Conservation (phyloP, 257 asterid species). For the Avicennia marina region DNA sequence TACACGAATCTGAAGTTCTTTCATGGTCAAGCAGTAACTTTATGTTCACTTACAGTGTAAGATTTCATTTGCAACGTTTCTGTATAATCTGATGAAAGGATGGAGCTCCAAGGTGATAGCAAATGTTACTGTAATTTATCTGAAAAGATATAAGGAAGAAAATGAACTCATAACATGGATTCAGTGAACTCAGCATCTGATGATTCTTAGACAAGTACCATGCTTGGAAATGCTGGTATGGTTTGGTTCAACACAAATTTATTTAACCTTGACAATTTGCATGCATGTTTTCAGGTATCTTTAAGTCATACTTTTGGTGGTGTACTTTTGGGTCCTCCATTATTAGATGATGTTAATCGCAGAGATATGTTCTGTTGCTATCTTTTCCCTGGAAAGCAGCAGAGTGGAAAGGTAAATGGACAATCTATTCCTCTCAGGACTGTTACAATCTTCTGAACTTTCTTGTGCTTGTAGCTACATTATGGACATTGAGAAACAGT, state of each 20-base stretch:
- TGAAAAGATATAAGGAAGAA: too few species aligned
- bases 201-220: too few species aligned
- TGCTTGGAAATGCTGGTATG: too few species aligned
- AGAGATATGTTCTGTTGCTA: constrained; percentile 78
- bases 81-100: background rate
- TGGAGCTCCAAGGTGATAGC: too few species aligned
- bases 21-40: constrained; percentile 80
- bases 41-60: constrained; percentile 58
- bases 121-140: too few species aligned
- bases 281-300: constrained; percentile 44
- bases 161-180: too few species aligned
- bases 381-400: constrained; percentile 60
- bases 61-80: constrained; percentile 10
- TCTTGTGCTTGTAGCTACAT: constrained; percentile 5
- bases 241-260: too few species aligned
- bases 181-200: too few species aligned
- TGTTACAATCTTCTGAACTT: constrained; percentile 7
- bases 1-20: constrained; percentile 69
- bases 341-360: constrained; percentile 52
- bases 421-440: constrained; percentile 8
- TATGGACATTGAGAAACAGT: too few species aligned
- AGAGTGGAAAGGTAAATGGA: constrained; percentile 46
- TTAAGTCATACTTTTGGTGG: constrained; percentile 50
- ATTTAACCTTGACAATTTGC: background rate
- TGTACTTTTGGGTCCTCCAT: constrained; percentile 68